phyloP scores from a whole-genome alignment of 257 asterid genomes.

The Eucommia ulmoides region DNA sequence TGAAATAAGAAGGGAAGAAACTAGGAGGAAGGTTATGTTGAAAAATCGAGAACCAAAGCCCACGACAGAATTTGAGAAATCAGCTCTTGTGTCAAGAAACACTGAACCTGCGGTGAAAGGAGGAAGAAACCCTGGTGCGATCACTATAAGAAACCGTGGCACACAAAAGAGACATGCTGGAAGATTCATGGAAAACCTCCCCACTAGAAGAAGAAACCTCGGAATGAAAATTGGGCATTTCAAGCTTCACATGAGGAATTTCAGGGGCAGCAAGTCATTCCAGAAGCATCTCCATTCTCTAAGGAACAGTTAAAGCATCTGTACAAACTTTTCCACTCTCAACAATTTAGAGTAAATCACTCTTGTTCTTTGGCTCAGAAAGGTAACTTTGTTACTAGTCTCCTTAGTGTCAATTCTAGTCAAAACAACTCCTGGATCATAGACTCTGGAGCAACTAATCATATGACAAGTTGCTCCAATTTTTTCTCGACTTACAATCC shows the following conservation, averaged over 20 bases:
- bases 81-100: no score
- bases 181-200: neutral
- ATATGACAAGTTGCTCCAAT: no score
- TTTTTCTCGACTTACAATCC: neutral
- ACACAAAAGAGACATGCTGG: neutral
- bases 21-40: no score
- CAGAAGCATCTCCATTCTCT: neutral
- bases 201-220: neutral
- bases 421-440: neutral
- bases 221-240: neutral
- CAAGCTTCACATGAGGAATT: neutral
- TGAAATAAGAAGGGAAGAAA: no score
- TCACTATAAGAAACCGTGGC: neutral
- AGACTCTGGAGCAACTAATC: no score
- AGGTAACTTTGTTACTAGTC: neutral
- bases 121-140: neutral
- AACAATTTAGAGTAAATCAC: neutral
- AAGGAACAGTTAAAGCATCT: no score
- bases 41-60: no score
- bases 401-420: neutral
- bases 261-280: slow-evolving; percentile 1
- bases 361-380: neutral
- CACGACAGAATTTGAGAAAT: no score
- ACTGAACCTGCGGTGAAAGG: neutral
- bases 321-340: slow-evolving; percentile 1